phyloP scores from a whole-genome alignment of 768 basidiomycete genomes.

The Russula foetens region DNA sequence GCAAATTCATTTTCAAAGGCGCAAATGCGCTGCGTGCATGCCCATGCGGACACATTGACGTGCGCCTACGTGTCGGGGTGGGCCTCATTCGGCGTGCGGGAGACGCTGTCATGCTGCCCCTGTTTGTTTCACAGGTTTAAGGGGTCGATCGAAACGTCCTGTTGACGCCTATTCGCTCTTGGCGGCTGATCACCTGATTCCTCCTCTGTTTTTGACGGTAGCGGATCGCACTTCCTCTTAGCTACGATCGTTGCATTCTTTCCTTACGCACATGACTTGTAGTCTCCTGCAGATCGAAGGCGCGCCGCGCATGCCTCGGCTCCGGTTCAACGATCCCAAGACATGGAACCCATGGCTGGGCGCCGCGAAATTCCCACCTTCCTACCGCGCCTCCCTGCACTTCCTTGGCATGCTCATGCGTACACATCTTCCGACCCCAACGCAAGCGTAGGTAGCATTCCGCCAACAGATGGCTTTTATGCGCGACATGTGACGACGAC shows the following conservation, averaged over 20 bases:
- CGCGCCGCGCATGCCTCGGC: constrained; percentile 27
- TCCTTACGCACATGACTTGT: constrained; percentile 58
- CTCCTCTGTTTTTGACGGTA: constrained; percentile 60
- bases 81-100: constrained; percentile 64
- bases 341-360: constrained; percentile 50
- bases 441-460: neutral
- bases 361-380: constrained; percentile 62
- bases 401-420: constrained; percentile 66
- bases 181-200: constrained; percentile 63
- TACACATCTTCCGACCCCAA: constrained; percentile 25
- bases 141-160: neutral
- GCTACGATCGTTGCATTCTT: constrained; percentile 65
- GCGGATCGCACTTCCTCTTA: constrained; percentile 53
- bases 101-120: constrained; percentile 64
- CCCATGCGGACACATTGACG: constrained; percentile 66
- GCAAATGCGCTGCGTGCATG: constrained; percentile 58
- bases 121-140: neutral
- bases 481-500: constrained; percentile 5
- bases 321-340: neutral
- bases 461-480: constrained; percentile 7
- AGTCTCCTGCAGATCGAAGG: constrained; percentile 63
- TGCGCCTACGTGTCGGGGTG: constrained; percentile 73
- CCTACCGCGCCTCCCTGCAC: constrained; percentile 82
- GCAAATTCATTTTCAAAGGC: constrained; percentile 70
- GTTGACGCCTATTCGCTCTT: constrained; percentile 23